Percentiles rank a stretch among this genome's conserved stretches.
Evolutionary conservation across 2,329 filamentous ascomycete genomes (phyloP).

Genomic region (Hypoxylon sp.): DNA sequence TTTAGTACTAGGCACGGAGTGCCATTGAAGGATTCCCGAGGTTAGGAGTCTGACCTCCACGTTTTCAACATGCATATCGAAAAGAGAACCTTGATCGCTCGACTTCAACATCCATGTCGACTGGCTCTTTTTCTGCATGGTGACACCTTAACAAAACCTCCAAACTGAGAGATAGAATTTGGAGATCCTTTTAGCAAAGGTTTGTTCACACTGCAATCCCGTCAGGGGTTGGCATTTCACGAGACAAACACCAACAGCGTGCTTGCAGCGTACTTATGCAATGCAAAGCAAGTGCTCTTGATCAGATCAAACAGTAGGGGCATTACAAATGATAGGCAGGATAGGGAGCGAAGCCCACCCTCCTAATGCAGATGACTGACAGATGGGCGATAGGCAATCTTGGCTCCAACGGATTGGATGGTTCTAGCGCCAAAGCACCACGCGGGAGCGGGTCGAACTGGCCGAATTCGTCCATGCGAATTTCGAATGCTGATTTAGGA

Average conservation of each 20-base stretch:
- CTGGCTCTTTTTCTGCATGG: constrained; percentile 14
- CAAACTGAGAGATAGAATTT: constrained; percentile 2
- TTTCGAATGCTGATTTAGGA: constrained; percentile 35
- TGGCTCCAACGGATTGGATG: constrained; percentile 34
- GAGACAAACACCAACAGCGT: constrained; percentile 21
- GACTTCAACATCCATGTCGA: constrained; percentile 22
- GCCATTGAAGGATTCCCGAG: constrained; percentile 14
- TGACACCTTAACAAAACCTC: constrained; percentile 24
- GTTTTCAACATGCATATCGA: constrained; percentile 26
- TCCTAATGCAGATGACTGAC: constrained; percentile 19
- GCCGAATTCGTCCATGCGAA: constrained; percentile 38
- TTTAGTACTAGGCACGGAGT: constrained; percentile 8
- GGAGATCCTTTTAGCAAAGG: constrained; percentile 1
- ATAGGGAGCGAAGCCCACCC: constrained; percentile 22
- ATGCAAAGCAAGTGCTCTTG: constrained; percentile 34
- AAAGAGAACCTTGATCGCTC: constrained; percentile 30
- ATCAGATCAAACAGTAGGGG: constrained; percentile 20
- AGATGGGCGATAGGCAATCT: constrained; percentile 28
- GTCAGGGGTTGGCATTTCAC: constrained; percentile 13
- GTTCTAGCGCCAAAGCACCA: constrained; percentile 36
- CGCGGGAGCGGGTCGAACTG: constrained; percentile 33
- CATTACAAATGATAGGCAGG: constrained; percentile 33
- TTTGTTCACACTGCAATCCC: constrained; percentile 2
- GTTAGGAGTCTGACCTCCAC: constrained; percentile 22
- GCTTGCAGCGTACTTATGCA: constrained; percentile 24